These are phyloP conservation scores for Decorospora gaudefroyi DNA, from an alignment of 2,329 filamentous ascomycete species.

Conservation along the genomic window DNA sequence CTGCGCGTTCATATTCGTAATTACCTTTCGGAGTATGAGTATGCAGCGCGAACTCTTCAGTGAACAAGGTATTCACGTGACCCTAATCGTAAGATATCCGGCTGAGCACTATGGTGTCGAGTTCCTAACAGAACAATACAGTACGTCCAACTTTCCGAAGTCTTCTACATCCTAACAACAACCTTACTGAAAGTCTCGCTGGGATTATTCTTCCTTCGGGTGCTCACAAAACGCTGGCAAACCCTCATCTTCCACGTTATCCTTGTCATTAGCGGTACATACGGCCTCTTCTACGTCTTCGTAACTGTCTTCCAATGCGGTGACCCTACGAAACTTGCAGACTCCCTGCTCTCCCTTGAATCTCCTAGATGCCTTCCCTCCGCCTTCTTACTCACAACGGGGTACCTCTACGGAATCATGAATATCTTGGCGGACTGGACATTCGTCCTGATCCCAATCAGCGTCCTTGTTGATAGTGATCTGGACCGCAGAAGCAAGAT, in stretches of 20 bases:
- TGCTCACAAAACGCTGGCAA: constrained; percentile 43
- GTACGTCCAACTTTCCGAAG: constrained; percentile 49
- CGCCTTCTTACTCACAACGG: constrained; percentile 28
- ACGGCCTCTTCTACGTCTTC: constrained; percentile 39
- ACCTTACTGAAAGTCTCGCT: constrained; percentile 53
- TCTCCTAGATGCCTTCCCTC: constrained; percentile 29
- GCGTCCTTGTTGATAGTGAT: constrained; percentile 47
- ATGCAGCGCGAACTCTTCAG: constrained; percentile 17
- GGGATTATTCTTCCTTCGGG: constrained; percentile 45
- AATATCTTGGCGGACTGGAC: constrained; percentile 45
- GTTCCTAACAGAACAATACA: constrained; percentile 13
- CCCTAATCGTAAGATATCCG: constrained; percentile 27
- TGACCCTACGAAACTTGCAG: constrained; percentile 30
- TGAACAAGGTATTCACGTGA: constrained; percentile 18
- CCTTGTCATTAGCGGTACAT: constrained; percentile 10
- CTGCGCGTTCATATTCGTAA: constrained; percentile 32
- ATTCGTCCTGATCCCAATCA: constrained; percentile 43
- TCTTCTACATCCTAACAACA: constrained; percentile 59
- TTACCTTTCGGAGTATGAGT: constrained; percentile 19
- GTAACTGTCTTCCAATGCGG: constrained; percentile 40
- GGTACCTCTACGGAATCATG: constrained; percentile 41
- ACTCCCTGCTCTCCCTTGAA: constrained; percentile 21
- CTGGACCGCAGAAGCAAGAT: constrained; percentile 53
- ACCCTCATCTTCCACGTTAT: constrained; percentile 9
- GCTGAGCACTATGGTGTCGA: constrained; percentile 22